Base-by-base conservation (phyloP, 768 basidiomycete genomes). In the Termitomyces sp. region DNA sequence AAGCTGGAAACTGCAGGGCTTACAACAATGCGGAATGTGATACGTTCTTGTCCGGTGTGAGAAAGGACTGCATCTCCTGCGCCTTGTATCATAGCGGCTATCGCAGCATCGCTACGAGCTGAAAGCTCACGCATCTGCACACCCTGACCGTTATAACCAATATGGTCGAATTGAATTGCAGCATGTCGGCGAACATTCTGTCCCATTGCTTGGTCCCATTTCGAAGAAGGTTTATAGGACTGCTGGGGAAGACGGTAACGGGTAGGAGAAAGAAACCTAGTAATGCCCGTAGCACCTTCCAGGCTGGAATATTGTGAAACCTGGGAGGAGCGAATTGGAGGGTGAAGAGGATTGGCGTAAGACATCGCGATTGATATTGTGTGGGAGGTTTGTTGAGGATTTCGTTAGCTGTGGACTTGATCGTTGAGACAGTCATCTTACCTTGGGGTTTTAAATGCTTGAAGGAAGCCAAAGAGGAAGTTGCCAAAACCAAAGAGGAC, bases 41-140 rank as follows among this genome's bases (percentile, higher is more conserved):
- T 70, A 32, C 64, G 65, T 58, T 67, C 54, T 22, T 69, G 38
- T n/a, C 73, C 70, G 38, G 73, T 72, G 53, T 71, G 65, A 9
- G 68, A 70, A 36, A 79, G 69, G 3, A 80, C 73, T 8, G 57
- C 65, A 44, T 82, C 81, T 6, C 59, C 67, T 16, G 74, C 73
- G 6, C 75, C 73, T 9, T 70, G 66, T 9, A 82, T 71, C 71
- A 78, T 73, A 30, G 68, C 65, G 2, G 66, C 69, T 10, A 77
- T 42, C 9, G 72, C 73, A 50, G 66, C 60, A 12, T 67, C 64
- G 30, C 77, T 72, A 36, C 78, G 70, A 13, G 69, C 65, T 43
- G 65, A 63, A 18, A 82, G 67, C 52, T 80, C 79, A 38, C 72
- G 72, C 77, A 82, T 78, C 7, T 75, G 72, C 28, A 82, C 70